Conservation (phyloP, 345 rosid genomes). For the Brassica napus region DNA sequence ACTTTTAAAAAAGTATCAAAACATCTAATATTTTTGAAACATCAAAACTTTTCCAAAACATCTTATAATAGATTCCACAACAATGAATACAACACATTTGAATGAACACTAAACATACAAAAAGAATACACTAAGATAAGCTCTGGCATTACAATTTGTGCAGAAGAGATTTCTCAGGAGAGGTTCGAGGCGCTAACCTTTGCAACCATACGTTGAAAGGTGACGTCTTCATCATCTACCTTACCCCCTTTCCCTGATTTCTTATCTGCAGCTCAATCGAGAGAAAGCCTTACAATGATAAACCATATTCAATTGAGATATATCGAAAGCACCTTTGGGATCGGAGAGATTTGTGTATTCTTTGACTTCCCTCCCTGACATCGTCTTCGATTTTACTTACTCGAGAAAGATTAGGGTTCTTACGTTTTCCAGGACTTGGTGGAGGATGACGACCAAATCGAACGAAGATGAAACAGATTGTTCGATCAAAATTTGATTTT, state of each 20-base stretch:
- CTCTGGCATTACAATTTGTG: too few species aligned
- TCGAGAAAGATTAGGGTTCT: constrained; percentile 32
- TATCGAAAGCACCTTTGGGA: constrained; percentile 65
- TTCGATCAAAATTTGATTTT: not conserved
- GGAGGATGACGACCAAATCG: constrained; percentile 24
- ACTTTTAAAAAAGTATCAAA: too few species aligned
- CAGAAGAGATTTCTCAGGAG: too few species aligned
- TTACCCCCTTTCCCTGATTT: constrained; percentile 88
- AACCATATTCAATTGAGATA: not conserved
- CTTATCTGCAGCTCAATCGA: constrained; percentile 57
- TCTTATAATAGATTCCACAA: too few species aligned
- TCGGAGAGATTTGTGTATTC: constrained; percentile 94
- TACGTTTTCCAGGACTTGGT: constrained; percentile 3
- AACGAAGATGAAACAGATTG: constrained; percentile 1
- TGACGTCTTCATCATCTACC: constrained; percentile 90
- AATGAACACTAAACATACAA: too few species aligned
- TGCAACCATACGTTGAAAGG: constrained; percentile 98
- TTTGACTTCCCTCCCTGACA: constrained; percentile 96
- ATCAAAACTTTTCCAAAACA: too few species aligned
- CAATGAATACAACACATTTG: too few species aligned
- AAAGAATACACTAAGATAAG: too few species aligned
- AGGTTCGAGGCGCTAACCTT: constrained; percentile 84
- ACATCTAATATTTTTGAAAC: too few species aligned
- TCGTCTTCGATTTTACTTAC: constrained; percentile 34
- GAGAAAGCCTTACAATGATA: not conserved